A percentile compares a stretch with the other conserved stretches of the same genome.
phyloP scores from a whole-genome alignment of 108 stramenopile species.

The Discostella stelligeroides region DNA sequence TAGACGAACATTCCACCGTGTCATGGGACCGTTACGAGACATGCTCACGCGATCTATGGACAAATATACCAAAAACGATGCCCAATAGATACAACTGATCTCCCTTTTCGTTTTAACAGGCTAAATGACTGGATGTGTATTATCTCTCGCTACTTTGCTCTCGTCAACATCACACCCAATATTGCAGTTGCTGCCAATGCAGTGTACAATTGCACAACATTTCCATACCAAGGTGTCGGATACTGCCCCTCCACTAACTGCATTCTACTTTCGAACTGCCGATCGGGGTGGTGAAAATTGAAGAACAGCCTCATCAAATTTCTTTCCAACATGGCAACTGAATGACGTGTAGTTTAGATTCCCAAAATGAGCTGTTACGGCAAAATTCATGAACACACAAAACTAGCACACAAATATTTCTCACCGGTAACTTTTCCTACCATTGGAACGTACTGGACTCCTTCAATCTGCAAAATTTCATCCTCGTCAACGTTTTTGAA shows the following conservation, averaged over 20 bases:
- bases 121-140: too few relatives aligned
- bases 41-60: conserved; percentile 74
- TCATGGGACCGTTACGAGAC: conserved; percentile 68
- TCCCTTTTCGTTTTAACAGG: too few relatives aligned
- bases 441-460: conserved; percentile 91
- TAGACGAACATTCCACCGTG: conserved; percentile 71
- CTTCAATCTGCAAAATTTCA: conserved; percentile 78
- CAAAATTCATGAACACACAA: background rate
- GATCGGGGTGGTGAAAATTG: conserved; percentile 84
- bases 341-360: background rate
- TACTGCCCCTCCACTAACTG: conserved; percentile 15
- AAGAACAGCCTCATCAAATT: conserved; percentile 92
- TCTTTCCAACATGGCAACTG: conserved; percentile 91
- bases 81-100: too few relatives aligned
- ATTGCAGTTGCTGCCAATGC: conserved; percentile 71
- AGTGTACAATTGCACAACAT: conserved; percentile 63
- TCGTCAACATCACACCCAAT: conserved; percentile 30
- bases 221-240: conserved; percentile 43
- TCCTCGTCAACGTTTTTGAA: conserved; percentile 97
- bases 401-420: background rate
- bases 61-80: conserved; percentile 42
- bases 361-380: background rate
- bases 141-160: conserved; percentile 20
- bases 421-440: conserved; percentile 94
- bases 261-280: conserved; percentile 31